Base-by-base conservation (phyloP, 805 yeast genomes). In the Candida schatavii region DNA sequence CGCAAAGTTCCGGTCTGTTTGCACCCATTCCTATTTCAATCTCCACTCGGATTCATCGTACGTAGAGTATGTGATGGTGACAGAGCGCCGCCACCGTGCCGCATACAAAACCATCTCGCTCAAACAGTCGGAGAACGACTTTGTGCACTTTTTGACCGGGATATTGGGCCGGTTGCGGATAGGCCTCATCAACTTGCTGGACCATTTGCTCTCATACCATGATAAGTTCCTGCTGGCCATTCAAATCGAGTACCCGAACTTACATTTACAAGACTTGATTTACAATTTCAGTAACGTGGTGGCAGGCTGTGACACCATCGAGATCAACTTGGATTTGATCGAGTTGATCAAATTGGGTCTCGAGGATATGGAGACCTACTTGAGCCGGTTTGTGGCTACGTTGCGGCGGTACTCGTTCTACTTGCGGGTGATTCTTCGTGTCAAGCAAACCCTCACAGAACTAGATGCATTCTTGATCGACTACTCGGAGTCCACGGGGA, bases 21-120 rank as follows among this genome's bases (percentile, higher is more conserved):
- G 49, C 4, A 46, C 43, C 7, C 46, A 43, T 23, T 38, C 46
- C 25, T 50, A 43, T 41, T 50, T 44, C 43, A 50, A 50, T 36
- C 35, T 44, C 21, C 37, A 42, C 21, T 43, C 54, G 13, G 45
- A 46, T 20, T 15, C 23, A 18, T 13, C 32, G 6, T 6, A 23
- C 19, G 18, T 25, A 21, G 39, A 36, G 18, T 27, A 36, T 15
- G 23, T 13, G 5, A 9, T 11, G 11, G 14, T 29, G 9, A 19
- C 27, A 4, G 22, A 14, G 4, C 9, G 20, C 19, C 15, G 5
- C 4, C 5, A 31, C 19, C 9, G 26, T 10, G 13, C 26, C 22
- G 26, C n/a, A 5, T 20, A 14, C 19, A n/a, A 25, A 14, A 36
- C 39, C 3, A 36, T 43, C 13, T 25, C 42, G 25, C 34, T 47